Evolutionary conservation across 768 basidiomycete species (phyloP), one percentile per base, ranked within the genome.

Genomic region (Suillus americanus): DNA sequence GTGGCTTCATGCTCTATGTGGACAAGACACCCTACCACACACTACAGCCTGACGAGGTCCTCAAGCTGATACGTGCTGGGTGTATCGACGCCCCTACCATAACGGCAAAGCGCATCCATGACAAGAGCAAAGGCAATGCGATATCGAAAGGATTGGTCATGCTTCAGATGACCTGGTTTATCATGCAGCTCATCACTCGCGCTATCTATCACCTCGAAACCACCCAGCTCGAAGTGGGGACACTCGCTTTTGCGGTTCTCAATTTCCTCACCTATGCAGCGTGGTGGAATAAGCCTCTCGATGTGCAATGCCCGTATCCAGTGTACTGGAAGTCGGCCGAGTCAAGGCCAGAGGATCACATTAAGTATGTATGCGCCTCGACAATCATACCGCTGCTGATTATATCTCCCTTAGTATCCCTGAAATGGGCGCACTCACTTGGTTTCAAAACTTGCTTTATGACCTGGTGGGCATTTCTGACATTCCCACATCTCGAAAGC

Each of bases 271-370:
- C 71, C 10, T 81, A 78, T 64, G 41, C 61, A 0, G 60, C 77
- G 1, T 81, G 81, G 80, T 80, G 77, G 79, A 43, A 73, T 28
- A 82, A 82, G 67, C 81, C 80, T 4, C 71, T 75, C 12, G 73
- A 77, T 59, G 75, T 80, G 0, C 65, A 64, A 13, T 66, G 64
- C 12, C 72, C 68, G 1, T 12, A 57, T 43, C 33, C 50, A 43
- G 41, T 43, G 41, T 20, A 8, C 41, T 43, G 18, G 41, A 43
- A 43, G 7, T 43, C 41, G 7, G 18, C 30, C 9, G 28, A 18
- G 1, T 51, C 28, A 16, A 30, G 16, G 16, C 28, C 16, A 20
- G 51, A 30, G 16, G 0, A 10, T 9, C 2, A 33, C 18, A 18
- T 30, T 53, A 0, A 53, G 51, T 20, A 53, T 20, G 51, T 53